Conservation (phyloP, 1,139 yeast species). For the Lodderomyces theae region DNA sequence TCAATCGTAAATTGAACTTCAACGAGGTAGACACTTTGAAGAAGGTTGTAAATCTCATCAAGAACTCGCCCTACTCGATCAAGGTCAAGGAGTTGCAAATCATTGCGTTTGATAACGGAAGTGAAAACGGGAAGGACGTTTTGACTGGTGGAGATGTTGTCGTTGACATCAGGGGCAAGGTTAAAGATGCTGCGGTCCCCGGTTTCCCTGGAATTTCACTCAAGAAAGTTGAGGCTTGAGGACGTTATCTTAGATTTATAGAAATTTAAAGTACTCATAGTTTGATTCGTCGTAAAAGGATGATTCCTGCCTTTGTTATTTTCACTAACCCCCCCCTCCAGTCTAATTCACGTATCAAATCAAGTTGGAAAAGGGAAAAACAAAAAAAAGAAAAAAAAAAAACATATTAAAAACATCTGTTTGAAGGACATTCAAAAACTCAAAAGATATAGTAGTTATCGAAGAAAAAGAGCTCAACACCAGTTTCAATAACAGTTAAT, state of each 20-base stretch:
- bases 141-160: constrained; percentile 70
- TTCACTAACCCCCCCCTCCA: too few relatives aligned
- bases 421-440: background rate
- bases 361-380: background rate
- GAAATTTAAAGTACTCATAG: too few relatives aligned
- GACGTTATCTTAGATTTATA: background rate
- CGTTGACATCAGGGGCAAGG: constrained; percentile 60
- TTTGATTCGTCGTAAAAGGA: too few relatives aligned
- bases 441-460: background rate
- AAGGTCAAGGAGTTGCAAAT: constrained; percentile 54
- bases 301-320: too few relatives aligned
- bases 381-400: background rate
- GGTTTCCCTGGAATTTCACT: constrained; percentile 89
- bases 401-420: background rate
- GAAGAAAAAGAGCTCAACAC: background rate
- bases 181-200: constrained; percentile 82
- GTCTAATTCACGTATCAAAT: too few relatives aligned
- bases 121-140: constrained; percentile 59
- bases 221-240: constrained; percentile 44
- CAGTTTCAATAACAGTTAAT: background rate
- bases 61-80: constrained; percentile 65
- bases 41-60: constrained; percentile 52
- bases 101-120: constrained; percentile 59
- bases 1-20: constrained; percentile 82
- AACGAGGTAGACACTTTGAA: constrained; percentile 70